Conservation (phyloP, 208 protist genomes). For the Wallacemonas sp. region DNA sequence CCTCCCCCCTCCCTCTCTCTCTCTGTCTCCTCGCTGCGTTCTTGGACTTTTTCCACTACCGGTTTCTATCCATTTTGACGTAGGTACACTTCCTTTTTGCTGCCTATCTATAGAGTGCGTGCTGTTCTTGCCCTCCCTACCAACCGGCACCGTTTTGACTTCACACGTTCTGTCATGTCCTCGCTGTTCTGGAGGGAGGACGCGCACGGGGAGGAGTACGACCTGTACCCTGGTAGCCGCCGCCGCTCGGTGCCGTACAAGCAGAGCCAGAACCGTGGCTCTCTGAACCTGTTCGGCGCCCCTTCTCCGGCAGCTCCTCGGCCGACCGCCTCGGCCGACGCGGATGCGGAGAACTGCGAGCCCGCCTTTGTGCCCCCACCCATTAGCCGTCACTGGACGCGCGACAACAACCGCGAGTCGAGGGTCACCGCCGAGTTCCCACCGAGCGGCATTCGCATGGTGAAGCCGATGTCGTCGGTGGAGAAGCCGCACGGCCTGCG, state of each 20-base stretch:
- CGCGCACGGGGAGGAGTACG: slow-evolving; percentile 12
- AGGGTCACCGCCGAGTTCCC: slow-evolving; percentile 66
- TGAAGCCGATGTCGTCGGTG: slow-evolving; percentile 24
- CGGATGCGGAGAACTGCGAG: background rate
- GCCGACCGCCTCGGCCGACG: no score
- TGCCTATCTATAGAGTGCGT: no score
- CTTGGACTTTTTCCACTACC: no score
- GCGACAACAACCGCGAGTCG: slow-evolving; percentile 52
- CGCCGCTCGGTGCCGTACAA: slow-evolving; percentile 5
- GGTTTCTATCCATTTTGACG: no score
- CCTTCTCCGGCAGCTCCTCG: background rate
- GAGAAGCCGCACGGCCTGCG: slow-evolving; percentile 69
- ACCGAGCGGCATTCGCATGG: slow-evolving; percentile 41
- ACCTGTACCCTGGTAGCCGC: slow-evolving; percentile 11
- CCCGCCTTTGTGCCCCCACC: background rate
- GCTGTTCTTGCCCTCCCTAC: no score
- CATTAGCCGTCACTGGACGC: slow-evolving; percentile 9
- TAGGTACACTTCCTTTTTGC: no score
- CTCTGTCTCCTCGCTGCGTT: no score
- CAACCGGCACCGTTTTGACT: no score
- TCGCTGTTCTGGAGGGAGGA: slow-evolving; percentile 14
- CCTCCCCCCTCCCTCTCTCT: no score
- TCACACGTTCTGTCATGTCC: no score
- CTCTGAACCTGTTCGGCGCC: slow-evolving; percentile 45
- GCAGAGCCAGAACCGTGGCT: slow-evolving; percentile 20